Evolutionary conservation across 2,329 filamentous ascomycete species (phyloP).

Genomic region (Pseudogymnoascus sp.): DNA sequence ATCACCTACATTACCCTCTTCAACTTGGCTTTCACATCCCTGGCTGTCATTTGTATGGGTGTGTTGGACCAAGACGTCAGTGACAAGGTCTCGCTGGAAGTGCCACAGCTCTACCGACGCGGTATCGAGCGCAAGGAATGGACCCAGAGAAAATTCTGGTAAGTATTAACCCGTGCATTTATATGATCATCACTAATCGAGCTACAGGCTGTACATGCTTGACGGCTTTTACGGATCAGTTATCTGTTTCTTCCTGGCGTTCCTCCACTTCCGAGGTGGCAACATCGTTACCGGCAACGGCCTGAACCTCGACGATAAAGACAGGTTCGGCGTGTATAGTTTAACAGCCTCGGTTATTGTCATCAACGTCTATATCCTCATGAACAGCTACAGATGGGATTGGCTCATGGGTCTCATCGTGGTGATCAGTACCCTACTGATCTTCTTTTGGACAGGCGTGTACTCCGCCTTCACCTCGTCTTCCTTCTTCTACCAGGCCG

Average conservation of each 20-base stretch:
- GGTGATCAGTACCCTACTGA: conserved; percentile 70
- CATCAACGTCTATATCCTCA: conserved; percentile 88
- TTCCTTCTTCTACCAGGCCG: conserved; percentile 70
- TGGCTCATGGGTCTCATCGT: conserved; percentile 88
- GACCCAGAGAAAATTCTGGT: conserved; percentile 97
- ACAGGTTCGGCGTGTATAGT: conserved; percentile 79
- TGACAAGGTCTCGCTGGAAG: conserved; percentile 85
- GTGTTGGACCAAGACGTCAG: conserved; percentile 95
- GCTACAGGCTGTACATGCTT: conserved; percentile 74
- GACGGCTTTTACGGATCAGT: conserved; percentile 94
- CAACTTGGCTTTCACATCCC: conserved; percentile 92
- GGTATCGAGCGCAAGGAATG: conserved; percentile 96
- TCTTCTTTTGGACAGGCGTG: conserved; percentile 94
- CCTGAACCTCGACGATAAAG: conserved; percentile 67
- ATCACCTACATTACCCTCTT: conserved; percentile 96
- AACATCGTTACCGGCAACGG: conserved; percentile 65
- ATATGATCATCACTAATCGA: conserved; percentile 15
- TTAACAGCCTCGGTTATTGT: conserved; percentile 76
- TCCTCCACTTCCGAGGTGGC: conserved; percentile 66
- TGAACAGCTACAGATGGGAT: conserved; percentile 97
- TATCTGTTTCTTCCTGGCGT: conserved; percentile 88
- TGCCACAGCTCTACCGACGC: conserved; percentile 89
- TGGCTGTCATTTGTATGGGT: conserved; percentile 91
- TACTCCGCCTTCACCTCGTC: conserved; percentile 48
- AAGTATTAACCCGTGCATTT: conserved; percentile 31